Evolutionary conservation across 805 yeast genomes (phyloP).

Genomic region (Kodamaea kaohsiungensis): DNA sequence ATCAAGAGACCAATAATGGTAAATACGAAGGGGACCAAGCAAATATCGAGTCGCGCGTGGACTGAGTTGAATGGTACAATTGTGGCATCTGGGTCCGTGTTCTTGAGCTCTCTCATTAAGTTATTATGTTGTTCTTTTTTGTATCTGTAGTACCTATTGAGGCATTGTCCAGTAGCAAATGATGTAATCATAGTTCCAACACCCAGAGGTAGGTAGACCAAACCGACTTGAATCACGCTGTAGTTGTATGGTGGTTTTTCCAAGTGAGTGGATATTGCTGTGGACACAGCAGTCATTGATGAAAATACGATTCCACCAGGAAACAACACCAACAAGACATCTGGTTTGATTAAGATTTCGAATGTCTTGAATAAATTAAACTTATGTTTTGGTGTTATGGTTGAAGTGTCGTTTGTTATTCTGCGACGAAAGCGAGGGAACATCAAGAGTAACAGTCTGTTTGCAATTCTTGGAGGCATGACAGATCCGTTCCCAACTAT

Average conservation of each 20-base stretch:
- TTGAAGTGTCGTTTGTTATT: conserved; percentile 12
- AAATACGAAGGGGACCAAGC: not conserved
- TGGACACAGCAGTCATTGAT: conserved; percentile 67
- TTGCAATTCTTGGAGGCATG: conserved; percentile 43
- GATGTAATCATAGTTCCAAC: conserved; percentile 63
- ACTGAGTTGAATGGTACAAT: not conserved
- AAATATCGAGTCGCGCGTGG: not conserved
- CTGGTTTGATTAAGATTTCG: conserved; percentile 42
- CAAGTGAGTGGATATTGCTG: conserved; percentile 63
- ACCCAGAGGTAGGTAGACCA: conserved; percentile 76
- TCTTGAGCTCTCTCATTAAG: not conserved
- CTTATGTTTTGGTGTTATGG: conserved; percentile 8
- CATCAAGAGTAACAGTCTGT: conserved; percentile 47
- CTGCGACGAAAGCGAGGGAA: conserved; percentile 11
- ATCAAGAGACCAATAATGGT: conserved; percentile 31
- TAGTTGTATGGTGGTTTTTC: conserved; percentile 49
- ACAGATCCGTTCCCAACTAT: conserved; percentile 78
- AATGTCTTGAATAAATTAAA: conserved; percentile 31
- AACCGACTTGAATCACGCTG: conserved; percentile 60
- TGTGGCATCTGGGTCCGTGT: not conserved
- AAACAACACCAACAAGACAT: conserved; percentile 49
- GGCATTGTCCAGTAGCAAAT: conserved; percentile 52
- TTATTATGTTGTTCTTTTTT: conserved; percentile 7
- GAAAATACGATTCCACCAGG: conserved; percentile 67
- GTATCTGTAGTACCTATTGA: conserved; percentile 53